Evolutionary conservation across 345 rosid genomes (phyloP).

Genomic region (Cardamine occulta): DNA sequence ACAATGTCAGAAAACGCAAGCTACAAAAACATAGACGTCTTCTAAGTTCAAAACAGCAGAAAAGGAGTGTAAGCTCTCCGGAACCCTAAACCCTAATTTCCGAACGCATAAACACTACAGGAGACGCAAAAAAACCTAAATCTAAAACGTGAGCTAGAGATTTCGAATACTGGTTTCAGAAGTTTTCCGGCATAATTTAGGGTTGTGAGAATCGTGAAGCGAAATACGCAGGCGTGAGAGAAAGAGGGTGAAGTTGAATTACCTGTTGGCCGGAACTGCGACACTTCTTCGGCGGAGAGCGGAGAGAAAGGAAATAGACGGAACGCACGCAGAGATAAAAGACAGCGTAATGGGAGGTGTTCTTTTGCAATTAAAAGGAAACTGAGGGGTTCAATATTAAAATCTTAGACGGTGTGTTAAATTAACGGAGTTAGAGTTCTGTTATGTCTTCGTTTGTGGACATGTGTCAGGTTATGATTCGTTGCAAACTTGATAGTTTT

Average conservation of each 20-base stretch:
- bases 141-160: slow-evolving; percentile 15
- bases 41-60: neutral
- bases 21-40: neutral
- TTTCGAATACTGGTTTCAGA: neutral
- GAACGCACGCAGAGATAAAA: slow-evolving; percentile 6
- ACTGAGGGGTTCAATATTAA: neutral
- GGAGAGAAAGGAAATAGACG: neutral
- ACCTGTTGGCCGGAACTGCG: slow-evolving; percentile 40
- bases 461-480: neutral
- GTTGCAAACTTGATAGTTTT: no score
- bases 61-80: neutral
- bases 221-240: neutral
- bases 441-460: neutral
- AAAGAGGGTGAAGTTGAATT: slow-evolving; percentile 2
- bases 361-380: slow-evolving; percentile 14
- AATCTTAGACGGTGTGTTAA: neutral
- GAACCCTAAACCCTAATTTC: slow-evolving; percentile 18
- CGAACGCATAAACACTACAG: slow-evolving; percentile 2
- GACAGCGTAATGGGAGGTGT: neutral
- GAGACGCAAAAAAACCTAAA: slow-evolving; percentile 27
- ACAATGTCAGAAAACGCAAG: slow-evolving; percentile 25
- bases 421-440: slow-evolving; percentile 16
- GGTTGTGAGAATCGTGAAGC: neutral
- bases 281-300: slow-evolving; percentile 25
- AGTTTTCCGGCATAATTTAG: neutral